Evolutionary conservation across 345 rosid species (phyloP).

Genomic region (Rubroshorea leprosula): DNA sequence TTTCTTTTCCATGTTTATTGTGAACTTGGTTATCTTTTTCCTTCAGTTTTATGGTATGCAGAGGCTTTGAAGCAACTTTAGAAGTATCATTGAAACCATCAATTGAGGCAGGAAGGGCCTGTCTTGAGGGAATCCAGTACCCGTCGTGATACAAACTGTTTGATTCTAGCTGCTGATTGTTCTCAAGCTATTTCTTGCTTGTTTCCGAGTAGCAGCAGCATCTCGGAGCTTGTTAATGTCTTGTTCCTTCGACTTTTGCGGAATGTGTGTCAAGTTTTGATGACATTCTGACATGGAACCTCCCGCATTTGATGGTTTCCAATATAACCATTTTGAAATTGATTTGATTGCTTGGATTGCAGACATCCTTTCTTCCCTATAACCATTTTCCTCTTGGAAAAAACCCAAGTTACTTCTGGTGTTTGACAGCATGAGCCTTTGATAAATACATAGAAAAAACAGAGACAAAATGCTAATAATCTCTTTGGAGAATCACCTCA

Average conservation of each 20-base stretch:
- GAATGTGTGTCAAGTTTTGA: slow-evolving; percentile 27
- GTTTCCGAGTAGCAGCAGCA: slow-evolving; percentile 63
- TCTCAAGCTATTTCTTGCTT: slow-evolving; percentile 23
- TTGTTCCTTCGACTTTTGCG: slow-evolving; percentile 33
- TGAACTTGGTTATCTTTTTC: slow-evolving; percentile 6
- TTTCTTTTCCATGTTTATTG: slow-evolving; percentile 4
- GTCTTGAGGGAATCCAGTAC: slow-evolving; percentile 65
- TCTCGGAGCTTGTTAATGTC: slow-evolving; percentile 56
- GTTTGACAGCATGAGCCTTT: no score
- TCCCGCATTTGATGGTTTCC: slow-evolving; percentile 52
- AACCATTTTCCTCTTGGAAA: slow-evolving; percentile 39
- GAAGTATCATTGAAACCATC: slow-evolving; percentile 15
- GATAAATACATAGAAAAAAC: no score
- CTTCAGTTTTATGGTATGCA: slow-evolving; percentile 9
- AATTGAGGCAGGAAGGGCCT: slow-evolving; percentile 41
- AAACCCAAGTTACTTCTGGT: not conserved
- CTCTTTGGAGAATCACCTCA: no score
- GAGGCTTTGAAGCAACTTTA: slow-evolving; percentile 13
- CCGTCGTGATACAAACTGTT: slow-evolving; percentile 31
- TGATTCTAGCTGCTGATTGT: slow-evolving; percentile 15
- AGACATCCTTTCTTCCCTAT: slow-evolving; percentile 44
- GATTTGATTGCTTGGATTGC: slow-evolving; percentile 69
- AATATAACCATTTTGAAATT: slow-evolving; percentile 67
- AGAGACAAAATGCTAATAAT: no score
- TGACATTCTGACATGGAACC: slow-evolving; percentile 19